These are phyloP conservation scores for Epichloe amarillans DNA, from an alignment of 2,329 filamentous ascomycete species.

Conservation along the genomic window DNA sequence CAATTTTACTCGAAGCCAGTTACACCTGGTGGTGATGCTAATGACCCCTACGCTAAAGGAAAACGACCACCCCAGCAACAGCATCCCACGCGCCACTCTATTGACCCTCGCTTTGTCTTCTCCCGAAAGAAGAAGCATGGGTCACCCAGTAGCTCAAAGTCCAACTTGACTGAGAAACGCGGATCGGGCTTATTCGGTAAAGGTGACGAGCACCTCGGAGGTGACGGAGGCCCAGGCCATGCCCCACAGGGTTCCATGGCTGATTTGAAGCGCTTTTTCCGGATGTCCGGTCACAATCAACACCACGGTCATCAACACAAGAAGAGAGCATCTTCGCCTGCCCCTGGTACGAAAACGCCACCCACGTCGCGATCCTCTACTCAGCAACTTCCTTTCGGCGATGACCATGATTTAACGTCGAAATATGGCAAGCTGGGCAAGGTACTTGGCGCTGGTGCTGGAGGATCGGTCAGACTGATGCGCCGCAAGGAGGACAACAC, in stretches of 20 bases:
- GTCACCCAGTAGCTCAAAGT: constrained; percentile 39
- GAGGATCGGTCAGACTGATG: constrained; percentile 87
- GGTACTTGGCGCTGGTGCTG: constrained; percentile 84
- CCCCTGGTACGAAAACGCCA: constrained; percentile 36
- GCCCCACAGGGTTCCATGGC: constrained; percentile 66
- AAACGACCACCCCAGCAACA: constrained; percentile 59
- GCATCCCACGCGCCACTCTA: constrained; percentile 44
- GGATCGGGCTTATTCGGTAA: constrained; percentile 27
- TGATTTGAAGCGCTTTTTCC: constrained; percentile 94
- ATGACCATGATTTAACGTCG: constrained; percentile 78
- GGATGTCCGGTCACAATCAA: constrained; percentile 56
- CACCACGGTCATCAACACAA: constrained; percentile 51
- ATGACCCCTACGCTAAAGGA: constrained; percentile 79
- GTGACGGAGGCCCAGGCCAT: constrained; percentile 15
- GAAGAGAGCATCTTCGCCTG: constrained; percentile 53
- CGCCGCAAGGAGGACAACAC: constrained; percentile 84
- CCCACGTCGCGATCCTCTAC: constrained; percentile 30
- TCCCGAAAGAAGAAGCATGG: constrained; percentile 56
- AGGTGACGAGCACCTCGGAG: constrained; percentile 20
- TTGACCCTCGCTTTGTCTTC: constrained; percentile 80
- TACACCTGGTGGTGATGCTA: constrained; percentile 63
- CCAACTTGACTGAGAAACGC: constrained; percentile 41
- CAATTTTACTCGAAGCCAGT: constrained; percentile 59
- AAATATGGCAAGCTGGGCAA: constrained; percentile 96
- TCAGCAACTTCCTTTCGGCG: constrained; percentile 73